Evolutionary conservation across 2,329 filamentous ascomycete genomes (phyloP).

Genomic region (Cercospora zeina): DNA sequence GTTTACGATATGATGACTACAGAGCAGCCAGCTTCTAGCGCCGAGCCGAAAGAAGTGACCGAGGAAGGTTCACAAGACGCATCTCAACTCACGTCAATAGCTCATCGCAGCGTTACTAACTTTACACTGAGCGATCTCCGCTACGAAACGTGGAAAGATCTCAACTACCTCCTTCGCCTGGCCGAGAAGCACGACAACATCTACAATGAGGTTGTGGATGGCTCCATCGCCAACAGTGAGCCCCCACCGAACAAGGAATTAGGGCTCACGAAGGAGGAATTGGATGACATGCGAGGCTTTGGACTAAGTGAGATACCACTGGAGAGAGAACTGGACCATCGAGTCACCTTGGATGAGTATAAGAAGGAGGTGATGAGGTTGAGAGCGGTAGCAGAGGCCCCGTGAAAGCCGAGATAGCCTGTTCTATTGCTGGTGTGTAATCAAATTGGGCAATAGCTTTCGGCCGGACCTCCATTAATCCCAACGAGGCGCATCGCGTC

Average conservation of each 20-base stretch:
- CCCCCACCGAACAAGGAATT: slow-evolving; percentile 27
- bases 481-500: no score
- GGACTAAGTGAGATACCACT: slow-evolving; percentile 15
- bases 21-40: slow-evolving; percentile 37
- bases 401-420: no score
- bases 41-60: not conserved
- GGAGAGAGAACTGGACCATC: not conserved
- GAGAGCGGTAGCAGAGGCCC: not conserved
- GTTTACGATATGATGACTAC: slow-evolving; percentile 51
- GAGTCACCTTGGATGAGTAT: not conserved
- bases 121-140: slow-evolving; percentile 49
- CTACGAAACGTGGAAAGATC: slow-evolving; percentile 53
- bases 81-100: not conserved
- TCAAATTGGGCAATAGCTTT: no score
- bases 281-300: slow-evolving; percentile 11
- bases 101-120: slow-evolving; percentile 20
- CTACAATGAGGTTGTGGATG: slow-evolving; percentile 34
- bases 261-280: slow-evolving; percentile 18
- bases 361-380: not conserved
- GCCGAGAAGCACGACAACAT: slow-evolving; percentile 35
- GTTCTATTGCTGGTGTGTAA: no score
- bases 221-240: slow-evolving; percentile 32
- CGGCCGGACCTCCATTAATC: no score
- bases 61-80: not conserved
- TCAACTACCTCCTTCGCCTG: slow-evolving; percentile 49